Conservation (phyloP, 148 eudicot species). For the Cornus florida region DNA sequence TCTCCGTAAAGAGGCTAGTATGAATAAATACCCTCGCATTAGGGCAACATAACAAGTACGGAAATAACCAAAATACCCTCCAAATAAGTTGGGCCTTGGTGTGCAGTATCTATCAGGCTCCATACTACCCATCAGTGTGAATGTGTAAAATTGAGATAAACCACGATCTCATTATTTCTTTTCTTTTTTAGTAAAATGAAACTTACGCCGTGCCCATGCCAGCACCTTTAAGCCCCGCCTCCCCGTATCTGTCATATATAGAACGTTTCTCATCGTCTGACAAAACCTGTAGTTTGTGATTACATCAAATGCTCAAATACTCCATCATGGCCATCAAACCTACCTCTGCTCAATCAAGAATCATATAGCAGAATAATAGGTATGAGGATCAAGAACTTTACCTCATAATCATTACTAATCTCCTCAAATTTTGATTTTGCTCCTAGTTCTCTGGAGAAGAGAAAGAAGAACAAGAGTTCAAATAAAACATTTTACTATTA, state of each 20-base stretch:
- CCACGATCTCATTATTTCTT: neutral
- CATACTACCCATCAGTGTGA: no score
- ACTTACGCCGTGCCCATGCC: conserved; percentile 86
- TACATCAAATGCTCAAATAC: conserved; percentile 3
- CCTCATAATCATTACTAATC: conserved; percentile 98
- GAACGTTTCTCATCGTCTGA: conserved; percentile 99
- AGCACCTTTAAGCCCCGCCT: conserved; percentile 96
- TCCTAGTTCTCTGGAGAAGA: conserved; percentile 76
- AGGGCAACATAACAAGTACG: no score
- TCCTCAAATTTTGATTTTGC: conserved; percentile 95
- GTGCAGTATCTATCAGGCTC: no score
- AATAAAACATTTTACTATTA: neutral
- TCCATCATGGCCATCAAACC: neutral
- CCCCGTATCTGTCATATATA: conserved; percentile 92
- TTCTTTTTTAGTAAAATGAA: neutral
- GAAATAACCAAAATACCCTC: no score
- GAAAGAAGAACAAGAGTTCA: conserved; percentile 14
- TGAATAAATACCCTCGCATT: no score
- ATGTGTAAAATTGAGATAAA: neutral
- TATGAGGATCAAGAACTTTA: conserved; percentile 22
- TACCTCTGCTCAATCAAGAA: neutral
- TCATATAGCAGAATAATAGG: neutral
- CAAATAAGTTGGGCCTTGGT: no score
- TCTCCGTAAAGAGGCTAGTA: no score
- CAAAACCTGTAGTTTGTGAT: conserved; percentile 54